Base-by-base conservation (phyloP, 202 grass and related monocot species). In the Schoenoplectus triqueter region DNA sequence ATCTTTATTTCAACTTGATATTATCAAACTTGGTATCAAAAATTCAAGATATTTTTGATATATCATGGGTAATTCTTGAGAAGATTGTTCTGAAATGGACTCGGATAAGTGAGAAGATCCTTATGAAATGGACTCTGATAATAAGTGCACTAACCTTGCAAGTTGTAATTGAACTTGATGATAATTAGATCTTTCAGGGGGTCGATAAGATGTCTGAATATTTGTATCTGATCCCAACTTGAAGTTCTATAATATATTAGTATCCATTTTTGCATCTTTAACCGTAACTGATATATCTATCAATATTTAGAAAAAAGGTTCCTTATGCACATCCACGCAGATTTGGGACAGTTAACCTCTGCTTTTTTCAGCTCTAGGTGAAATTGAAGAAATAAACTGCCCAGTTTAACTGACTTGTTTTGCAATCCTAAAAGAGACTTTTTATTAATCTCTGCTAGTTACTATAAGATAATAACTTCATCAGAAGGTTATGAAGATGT, bases 381-480 rank as follows among this genome's bases (percentile, higher is more conserved):
- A 69, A 69, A 69, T 39, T 44, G 40, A 44, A 69, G 66, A 69
- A 41, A 13, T 8, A 7, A 75, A 76, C 21, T 77, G 52, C 11
- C 51, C 7, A 77, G 4, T 54, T 77, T 8, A 75, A 59, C 18
- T 11, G 47, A 78, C 31, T 78, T 78, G 21, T 42, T 78, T 78
- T 42, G 74, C 49, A 78, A 59, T 78, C 31, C 13, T 78, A 59
- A 78, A 78, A 78, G 7, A 59, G 41, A 22, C 10, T 19, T 56
- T 71, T n/a, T 60, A 51, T 82, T n/a, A 52, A 51, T 74, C 10
- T 21, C 85, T 90, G 86, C 47, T 73, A 95, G 93, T 40, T 95
- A 86, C 80, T 94, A 92, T 85, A 99, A 99, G 88, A 94, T 99
- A 86, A 84, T 99, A 85, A 94, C 96, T 89, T 89, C 93, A 86